These are phyloP conservation scores for Venturia oleaginea DNA, from an alignment of 2,329 filamentous ascomycete species.

Conservation along the genomic window DNA sequence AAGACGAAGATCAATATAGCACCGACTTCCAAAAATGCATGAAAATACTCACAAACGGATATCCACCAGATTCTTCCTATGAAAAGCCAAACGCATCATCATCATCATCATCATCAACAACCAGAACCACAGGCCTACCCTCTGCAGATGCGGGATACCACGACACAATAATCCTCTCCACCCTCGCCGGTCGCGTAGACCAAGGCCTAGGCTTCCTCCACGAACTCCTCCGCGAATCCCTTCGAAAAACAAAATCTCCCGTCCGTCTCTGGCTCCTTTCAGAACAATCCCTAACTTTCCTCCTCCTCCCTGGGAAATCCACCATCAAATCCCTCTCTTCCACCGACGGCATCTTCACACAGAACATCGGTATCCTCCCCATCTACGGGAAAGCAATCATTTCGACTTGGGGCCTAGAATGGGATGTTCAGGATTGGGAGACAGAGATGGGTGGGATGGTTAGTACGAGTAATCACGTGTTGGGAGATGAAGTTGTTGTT, in stretches of 20 bases:
- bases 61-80: background rate
- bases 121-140: background rate
- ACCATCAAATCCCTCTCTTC: slow-evolving; percentile 36
- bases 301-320: slow-evolving; percentile 63
- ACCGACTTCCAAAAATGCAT: slow-evolving; percentile 85
- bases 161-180: slow-evolving; percentile 72
- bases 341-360: slow-evolving; percentile 48
- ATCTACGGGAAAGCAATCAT: slow-evolving; percentile 71
- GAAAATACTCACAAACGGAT: slow-evolving; percentile 21
- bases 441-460: slow-evolving; percentile 44
- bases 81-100: background rate
- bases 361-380: slow-evolving; percentile 80
- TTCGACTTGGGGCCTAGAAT: slow-evolving; percentile 71
- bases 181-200: slow-evolving; percentile 82
- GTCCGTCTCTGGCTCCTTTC: slow-evolving; percentile 65
- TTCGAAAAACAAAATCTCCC: slow-evolving; percentile 13
- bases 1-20: slow-evolving; percentile 71
- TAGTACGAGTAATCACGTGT: slow-evolving; percentile 42
- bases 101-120: background rate
- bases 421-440: slow-evolving; percentile 79
- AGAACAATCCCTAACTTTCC: slow-evolving; percentile 69
- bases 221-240: slow-evolving; percentile 56
- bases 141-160: slow-evolving; percentile 18
- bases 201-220: slow-evolving; percentile 86
- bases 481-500: slow-evolving; percentile 31